A percentile compares a stretch with the other conserved stretches of the same genome.
Evolutionary conservation across 495 filamentous ascomycete species (phyloP).

Genomic region (Daldinia vernicosa): DNA sequence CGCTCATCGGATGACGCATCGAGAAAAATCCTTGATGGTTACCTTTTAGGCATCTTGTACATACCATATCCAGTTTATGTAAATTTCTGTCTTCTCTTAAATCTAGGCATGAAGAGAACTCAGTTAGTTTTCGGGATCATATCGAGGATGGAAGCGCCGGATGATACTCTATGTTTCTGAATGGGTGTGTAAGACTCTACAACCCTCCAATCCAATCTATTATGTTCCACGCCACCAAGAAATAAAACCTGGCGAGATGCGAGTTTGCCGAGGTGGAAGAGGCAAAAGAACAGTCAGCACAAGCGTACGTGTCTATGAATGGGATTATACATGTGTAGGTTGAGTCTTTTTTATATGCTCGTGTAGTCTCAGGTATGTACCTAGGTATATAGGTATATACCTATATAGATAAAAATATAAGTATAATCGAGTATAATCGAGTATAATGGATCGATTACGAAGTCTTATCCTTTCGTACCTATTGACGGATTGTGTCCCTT

Average conservation of each 20-base stretch:
- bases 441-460: background rate
- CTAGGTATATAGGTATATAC: background rate
- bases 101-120: constrained; percentile 5
- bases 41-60: constrained; percentile 1
- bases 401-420: background rate
- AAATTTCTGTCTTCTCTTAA: constrained; percentile 17
- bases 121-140: constrained; percentile 13
- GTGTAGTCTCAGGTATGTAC: too few relatives aligned
- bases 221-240: constrained; percentile 24
- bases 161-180: constrained; percentile 30
- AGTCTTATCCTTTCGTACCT: background rate
- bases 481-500: background rate
- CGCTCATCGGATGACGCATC: constrained; percentile 25
- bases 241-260: constrained; percentile 17
- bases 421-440: background rate
- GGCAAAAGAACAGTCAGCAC: constrained; percentile 2
- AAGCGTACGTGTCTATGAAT: background rate
- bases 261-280: constrained; percentile 16
- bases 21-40: background rate
- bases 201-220: constrained; percentile 29
- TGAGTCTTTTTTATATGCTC: background rate
- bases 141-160: constrained; percentile 42
- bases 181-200: constrained; percentile 39
- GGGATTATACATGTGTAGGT: background rate
- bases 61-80: constrained; percentile 3